Percentiles rank a stretch among this genome's conserved stretches.
Conservation (phyloP, 2,329 filamentous ascomycete species). For the Cladosporium sp. region DNA sequence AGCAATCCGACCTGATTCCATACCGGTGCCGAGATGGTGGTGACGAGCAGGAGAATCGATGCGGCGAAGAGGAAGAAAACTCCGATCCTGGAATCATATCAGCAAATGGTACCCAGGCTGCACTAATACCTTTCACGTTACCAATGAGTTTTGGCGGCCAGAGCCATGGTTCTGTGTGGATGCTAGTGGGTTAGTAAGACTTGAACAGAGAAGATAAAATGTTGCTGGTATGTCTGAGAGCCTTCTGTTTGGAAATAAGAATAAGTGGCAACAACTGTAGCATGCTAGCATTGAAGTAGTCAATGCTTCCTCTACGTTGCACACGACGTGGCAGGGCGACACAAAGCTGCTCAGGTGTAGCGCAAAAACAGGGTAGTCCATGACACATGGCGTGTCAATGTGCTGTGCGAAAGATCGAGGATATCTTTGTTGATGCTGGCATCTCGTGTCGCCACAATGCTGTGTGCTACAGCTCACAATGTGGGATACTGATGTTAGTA, state of each 20-base stretch:
- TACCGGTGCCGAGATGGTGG: constrained; percentile 61
- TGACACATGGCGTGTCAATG: background rate
- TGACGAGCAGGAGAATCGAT: constrained; percentile 59
- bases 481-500: background rate
- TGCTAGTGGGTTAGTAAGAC: background rate
- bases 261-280: background rate
- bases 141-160: constrained; percentile 16
- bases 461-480: background rate
- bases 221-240: background rate
- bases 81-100: constrained; percentile 44
- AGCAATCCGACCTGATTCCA: constrained; percentile 58
- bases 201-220: no score
- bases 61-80: constrained; percentile 60
- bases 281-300: background rate
- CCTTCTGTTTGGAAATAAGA: background rate
- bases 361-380: background rate
- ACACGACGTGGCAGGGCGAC: background rate
- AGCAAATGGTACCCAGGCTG: background rate
- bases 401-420: background rate
- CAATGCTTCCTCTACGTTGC: background rate
- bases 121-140: background rate
- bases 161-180: background rate
- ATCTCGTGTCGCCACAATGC: background rate
- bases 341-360: background rate
- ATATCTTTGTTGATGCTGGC: background rate